phyloP scores from a whole-genome alignment of 345 rosid genomes.

The Sisymbrium irio region DNA sequence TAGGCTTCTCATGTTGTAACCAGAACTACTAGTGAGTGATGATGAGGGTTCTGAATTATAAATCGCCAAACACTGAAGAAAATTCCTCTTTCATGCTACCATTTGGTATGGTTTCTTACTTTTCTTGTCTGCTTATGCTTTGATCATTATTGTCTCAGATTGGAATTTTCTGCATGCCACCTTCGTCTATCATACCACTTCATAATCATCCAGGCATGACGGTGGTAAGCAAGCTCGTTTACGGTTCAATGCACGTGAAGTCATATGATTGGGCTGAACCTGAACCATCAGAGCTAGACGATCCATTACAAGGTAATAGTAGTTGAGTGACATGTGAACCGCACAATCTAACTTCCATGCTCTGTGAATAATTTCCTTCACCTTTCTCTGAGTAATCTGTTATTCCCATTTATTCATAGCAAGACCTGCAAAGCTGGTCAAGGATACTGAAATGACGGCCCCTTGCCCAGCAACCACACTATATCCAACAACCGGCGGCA shows the following conservation, averaged over 20 bases:
- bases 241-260: conserved; percentile 77
- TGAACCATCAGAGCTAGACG: conserved; percentile 39
- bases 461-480: conserved; percentile 69
- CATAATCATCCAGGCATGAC: conserved; percentile 99
- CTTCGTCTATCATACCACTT: conserved; percentile 86
- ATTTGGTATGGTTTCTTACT: background rate
- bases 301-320: conserved; percentile 74
- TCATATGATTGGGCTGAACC: conserved; percentile 90
- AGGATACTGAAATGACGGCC: conserved; percentile 70
- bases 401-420: conserved; percentile 47
- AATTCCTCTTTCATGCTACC: background rate
- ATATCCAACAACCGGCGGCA: conserved; percentile 75
- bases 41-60: background rate
- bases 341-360: background rate
- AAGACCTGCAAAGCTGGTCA: conserved; percentile 74
- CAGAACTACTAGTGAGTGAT: background rate
- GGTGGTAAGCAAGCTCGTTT: conserved; percentile 89
- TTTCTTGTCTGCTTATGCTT: background rate
- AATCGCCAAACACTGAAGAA: background rate
- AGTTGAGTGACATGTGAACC: background rate
- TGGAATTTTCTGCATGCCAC: conserved; percentile 95
- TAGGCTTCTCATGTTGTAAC: conserved; percentile 7
- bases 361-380: background rate
- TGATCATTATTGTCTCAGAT: conserved; percentile 49
- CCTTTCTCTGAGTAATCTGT: background rate